phyloP scores from a whole-genome alignment of 441 rosid species.

The Biscutella laevigata region DNA sequence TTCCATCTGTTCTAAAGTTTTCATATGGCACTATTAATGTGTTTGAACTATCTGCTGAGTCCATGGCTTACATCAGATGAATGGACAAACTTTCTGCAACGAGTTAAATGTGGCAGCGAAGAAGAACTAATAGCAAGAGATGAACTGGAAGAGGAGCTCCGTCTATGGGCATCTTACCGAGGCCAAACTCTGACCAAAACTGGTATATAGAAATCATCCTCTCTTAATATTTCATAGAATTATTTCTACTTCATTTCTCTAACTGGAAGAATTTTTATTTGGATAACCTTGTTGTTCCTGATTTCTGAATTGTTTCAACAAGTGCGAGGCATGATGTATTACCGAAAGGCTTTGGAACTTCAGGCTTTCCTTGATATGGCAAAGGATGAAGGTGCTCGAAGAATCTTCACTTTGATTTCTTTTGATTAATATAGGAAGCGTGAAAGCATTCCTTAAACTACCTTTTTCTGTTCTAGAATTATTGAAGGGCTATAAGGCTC shows the following conservation, averaged over 20 bases:
- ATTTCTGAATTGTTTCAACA: neutral
- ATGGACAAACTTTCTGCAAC: constrained; percentile 89
- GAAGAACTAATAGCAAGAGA: constrained; percentile 57
- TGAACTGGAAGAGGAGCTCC: constrained; percentile 72
- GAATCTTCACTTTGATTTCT: constrained; percentile 2
- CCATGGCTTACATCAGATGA: constrained; percentile 49
- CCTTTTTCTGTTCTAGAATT: constrained; percentile 61
- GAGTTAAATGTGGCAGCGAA: constrained; percentile 44
- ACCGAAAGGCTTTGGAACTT: constrained; percentile 94
- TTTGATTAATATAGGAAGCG: neutral
- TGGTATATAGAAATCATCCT: constrained; percentile 37
- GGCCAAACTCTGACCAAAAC: constrained; percentile 98
- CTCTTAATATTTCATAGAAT: neutral
- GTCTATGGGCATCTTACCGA: constrained; percentile 95
- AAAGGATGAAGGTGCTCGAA: constrained; percentile 61
- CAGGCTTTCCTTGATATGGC: constrained; percentile 99
- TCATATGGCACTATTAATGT: neutral
- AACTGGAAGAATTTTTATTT: neutral
- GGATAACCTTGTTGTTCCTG: constrained; percentile 1
- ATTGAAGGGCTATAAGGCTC: constrained; percentile 97
- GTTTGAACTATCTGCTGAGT: constrained; percentile 14
- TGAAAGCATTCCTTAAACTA: constrained; percentile 12
- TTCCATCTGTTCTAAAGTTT: neutral
- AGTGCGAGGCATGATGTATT: constrained; percentile 99
- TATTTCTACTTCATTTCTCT: neutral